phyloP scores from a whole-genome alignment of 2,329 filamentous ascomycete genomes.

The Xylaria hypoxylon region DNA sequence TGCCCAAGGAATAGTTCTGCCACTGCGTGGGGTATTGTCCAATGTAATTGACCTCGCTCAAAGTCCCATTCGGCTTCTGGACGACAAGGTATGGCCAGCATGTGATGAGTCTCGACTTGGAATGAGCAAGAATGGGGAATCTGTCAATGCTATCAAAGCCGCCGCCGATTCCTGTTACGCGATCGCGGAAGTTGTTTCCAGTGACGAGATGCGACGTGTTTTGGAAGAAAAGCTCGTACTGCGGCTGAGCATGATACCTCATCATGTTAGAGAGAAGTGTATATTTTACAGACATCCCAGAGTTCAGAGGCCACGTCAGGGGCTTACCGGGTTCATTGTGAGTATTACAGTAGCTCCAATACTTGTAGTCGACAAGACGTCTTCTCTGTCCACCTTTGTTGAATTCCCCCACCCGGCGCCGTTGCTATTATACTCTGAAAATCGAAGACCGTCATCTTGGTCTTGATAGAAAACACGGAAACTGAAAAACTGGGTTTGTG shows the following conservation, averaged over 20 bases:
- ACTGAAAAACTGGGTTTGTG: neutral
- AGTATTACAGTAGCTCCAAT: neutral
- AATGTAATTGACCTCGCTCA: too few species aligned
- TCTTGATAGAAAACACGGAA: constrained; percentile 25
- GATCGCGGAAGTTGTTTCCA: constrained; percentile 13
- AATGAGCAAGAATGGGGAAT: too few species aligned
- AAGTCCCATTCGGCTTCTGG: too few species aligned
- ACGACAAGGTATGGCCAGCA: too few species aligned
- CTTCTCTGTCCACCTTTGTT: constrained; percentile 6
- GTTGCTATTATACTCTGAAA: constrained; percentile 5
- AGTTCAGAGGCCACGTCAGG: neutral
- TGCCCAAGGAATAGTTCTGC: constrained; percentile 9
- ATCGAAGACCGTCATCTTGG: constrained; percentile 6
- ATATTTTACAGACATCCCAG: neutral
- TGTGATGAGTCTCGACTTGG: too few species aligned
- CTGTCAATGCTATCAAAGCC: too few species aligned
- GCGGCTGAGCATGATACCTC: neutral
- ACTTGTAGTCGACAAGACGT: neutral
- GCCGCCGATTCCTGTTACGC: too few species aligned
- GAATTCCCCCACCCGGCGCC: neutral
- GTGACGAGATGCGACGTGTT: neutral
- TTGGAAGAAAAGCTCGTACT: constrained; percentile 14
- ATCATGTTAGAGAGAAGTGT: neutral
- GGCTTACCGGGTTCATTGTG: neutral
- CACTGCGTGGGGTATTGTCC: neutral